Conservation (phyloP, 129 eudicot genomes). For the Arctium minus region DNA sequence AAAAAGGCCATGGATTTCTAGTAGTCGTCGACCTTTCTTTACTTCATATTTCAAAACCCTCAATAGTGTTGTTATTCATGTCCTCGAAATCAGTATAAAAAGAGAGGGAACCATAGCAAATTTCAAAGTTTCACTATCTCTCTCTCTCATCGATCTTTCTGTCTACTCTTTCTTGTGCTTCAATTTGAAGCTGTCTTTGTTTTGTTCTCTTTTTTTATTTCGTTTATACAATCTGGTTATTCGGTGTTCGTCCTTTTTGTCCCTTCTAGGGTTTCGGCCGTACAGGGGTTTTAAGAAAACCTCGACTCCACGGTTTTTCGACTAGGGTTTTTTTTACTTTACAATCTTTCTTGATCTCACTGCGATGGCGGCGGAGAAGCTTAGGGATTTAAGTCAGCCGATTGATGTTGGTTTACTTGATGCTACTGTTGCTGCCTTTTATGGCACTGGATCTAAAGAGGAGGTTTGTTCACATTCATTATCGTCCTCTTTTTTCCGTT, state of each 20-base stretch:
- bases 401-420: constrained; percentile 82
- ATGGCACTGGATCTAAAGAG: constrained; percentile 96
- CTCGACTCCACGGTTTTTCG: not conserved
- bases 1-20: not conserved
- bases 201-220: not conserved
- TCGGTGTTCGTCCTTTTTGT: not conserved
- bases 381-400: constrained; percentile 85
- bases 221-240: constrained; percentile 10
- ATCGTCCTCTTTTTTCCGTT: not conserved
- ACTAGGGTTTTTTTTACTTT: constrained; percentile 43
- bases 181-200: constrained; percentile 67
- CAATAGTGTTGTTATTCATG: not conserved
- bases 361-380: constrained; percentile 93
- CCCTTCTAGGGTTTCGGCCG: constrained; percentile 30
- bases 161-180: constrained; percentile 44
- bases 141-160: constrained; percentile 14
- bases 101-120: constrained; percentile 31
- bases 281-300: constrained; percentile 2
- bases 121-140: constrained; percentile 31
- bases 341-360: constrained; percentile 15
- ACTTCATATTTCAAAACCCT: not conserved
- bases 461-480: constrained; percentile 49
- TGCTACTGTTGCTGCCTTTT: constrained; percentile 92
- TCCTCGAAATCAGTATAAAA: constrained; percentile 23
- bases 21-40: not conserved